Evolutionary conservation across 179 eudicot genomes (phyloP).

Genomic region (Dionaea muscipula): DNA sequence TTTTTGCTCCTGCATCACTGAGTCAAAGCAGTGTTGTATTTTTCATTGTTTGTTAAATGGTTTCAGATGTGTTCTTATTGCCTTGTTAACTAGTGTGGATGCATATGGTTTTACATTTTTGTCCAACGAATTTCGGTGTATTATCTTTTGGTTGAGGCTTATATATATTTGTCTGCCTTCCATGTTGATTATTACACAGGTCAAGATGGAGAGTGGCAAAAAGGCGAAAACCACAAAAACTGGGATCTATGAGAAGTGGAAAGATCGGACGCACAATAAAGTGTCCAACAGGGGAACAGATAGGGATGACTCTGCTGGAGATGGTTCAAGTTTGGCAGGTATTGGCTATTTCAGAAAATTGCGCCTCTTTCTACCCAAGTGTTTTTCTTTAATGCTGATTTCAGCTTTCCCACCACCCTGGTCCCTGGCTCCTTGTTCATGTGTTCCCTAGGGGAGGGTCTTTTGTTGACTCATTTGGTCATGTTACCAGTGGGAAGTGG

Average conservation of each 20-base stretch:
- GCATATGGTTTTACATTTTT: too few species aligned
- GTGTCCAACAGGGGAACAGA: constrained; percentile 38
- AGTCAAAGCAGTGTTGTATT: too few species aligned
- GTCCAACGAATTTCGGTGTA: too few species aligned
- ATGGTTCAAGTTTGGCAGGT: constrained; percentile 35
- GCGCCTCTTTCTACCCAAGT: neutral
- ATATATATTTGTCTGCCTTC: neutral
- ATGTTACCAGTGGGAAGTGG: too few species aligned
- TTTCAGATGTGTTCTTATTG: too few species aligned
- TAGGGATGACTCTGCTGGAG: constrained; percentile 30
- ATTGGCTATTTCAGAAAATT: constrained; percentile 3
- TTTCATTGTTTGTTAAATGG: too few species aligned
- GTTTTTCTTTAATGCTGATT: neutral
- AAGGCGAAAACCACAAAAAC: constrained; percentile 51
- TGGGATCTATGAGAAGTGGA: constrained; percentile 85
- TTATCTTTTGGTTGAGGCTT: constrained; percentile 1
- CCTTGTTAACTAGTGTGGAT: too few species aligned
- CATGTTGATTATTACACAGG: constrained; percentile 24
- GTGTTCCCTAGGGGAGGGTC: too few species aligned
- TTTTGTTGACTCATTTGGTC: too few species aligned
- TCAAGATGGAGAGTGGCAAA: constrained; percentile 72
- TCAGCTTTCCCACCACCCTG: too few species aligned
- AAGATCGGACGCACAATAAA: constrained; percentile 51
- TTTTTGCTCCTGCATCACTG: too few species aligned
- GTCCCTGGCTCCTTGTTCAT: too few species aligned